Evolutionary conservation across 495 filamentous ascomycete species (phyloP).

Genomic region (Endocarpon pusillum): DNA sequence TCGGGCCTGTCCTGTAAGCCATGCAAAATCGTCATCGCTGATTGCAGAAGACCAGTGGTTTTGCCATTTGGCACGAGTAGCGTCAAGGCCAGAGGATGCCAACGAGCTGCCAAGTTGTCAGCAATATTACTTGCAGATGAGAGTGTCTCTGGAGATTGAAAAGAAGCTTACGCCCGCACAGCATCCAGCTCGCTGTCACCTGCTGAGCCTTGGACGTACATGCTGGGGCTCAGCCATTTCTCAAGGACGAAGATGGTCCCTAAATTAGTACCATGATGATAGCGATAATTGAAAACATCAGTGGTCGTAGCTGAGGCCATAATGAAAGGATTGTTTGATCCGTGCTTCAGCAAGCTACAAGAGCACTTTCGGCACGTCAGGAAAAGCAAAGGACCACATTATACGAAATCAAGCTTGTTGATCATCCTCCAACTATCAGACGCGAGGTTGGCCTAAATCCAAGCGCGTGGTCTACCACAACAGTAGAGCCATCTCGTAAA

Average conservation of each 20-base stretch:
- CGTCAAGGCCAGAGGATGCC: conserved; percentile 22
- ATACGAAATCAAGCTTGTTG: too few relatives aligned
- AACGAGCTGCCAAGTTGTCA: conserved; percentile 13
- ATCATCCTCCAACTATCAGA: too few relatives aligned
- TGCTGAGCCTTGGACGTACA: conserved; percentile 19
- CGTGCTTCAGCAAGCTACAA: too few relatives aligned
- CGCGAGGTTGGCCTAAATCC: too few relatives aligned
- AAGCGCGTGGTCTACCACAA: too few relatives aligned
- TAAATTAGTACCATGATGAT: conserved; percentile 38
- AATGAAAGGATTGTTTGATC: too few relatives aligned
- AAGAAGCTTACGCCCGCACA: conserved; percentile 17
- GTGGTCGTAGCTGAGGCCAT: too few relatives aligned
- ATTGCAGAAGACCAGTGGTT: conserved; percentile 29
- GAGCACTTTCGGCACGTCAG: too few relatives aligned
- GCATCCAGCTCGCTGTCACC: conserved; percentile 30
- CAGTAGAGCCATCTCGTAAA: too few relatives aligned
- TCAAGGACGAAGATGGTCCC: conserved; percentile 40
- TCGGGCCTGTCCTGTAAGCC: conserved; percentile 25
- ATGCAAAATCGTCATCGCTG: conserved; percentile 25
- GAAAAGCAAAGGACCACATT: too few relatives aligned
- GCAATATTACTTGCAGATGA: neutral
- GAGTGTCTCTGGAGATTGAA: too few relatives aligned
- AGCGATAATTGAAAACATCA: conserved; percentile 36
- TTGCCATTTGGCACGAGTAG: conserved; percentile 31
- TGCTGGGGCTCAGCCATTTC: conserved; percentile 28